These are phyloP conservation scores for Solanum chacoense DNA, from an alignment of 305 asterid species.

Conservation along the genomic window DNA sequence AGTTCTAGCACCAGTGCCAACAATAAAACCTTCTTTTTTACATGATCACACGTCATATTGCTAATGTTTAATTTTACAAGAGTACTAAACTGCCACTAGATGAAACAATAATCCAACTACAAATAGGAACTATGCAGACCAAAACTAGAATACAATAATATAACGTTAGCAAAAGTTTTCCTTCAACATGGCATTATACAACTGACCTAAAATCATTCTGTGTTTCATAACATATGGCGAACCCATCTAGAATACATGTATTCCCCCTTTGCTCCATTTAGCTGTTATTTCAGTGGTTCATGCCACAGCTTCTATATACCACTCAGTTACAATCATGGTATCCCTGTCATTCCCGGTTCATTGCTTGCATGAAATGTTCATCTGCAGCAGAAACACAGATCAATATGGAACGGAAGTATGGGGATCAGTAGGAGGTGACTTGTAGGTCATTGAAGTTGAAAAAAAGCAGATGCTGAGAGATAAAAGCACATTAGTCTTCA, in stretches of 20 bases:
- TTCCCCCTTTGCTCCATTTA: neutral
- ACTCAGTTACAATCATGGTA: neutral
- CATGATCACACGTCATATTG: slow-evolving; percentile 6
- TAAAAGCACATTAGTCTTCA: neutral
- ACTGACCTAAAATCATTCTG: slow-evolving; percentile 10
- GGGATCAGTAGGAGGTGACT: neutral
- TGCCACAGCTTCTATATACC: neutral
- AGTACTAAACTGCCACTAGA: neutral
- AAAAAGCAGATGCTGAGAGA: neutral
- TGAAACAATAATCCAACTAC: slow-evolving; percentile 13
- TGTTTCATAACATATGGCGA: slow-evolving; percentile 2
- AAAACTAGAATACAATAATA: slow-evolving; percentile 9
- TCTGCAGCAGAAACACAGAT: neutral
- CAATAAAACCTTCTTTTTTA: neutral
- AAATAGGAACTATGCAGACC: slow-evolving; percentile 8
- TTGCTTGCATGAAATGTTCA: slow-evolving; percentile 14
- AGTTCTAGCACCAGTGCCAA: neutral
- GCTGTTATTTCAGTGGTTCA: neutral
- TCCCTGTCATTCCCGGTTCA: slow-evolving; percentile 14
- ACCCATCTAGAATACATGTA: slow-evolving; percentile 1
- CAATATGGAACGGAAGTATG: neutral
- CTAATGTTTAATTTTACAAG: slow-evolving; percentile 13
- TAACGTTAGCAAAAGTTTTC: neutral
- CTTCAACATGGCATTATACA: slow-evolving; percentile 11
- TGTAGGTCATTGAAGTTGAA: neutral